Percentiles rank a stretch among this genome's conserved stretches.
phyloP scores from a whole-genome alignment of 495 filamentous ascomycete species.

The Diplogelasinospora grovesii region DNA sequence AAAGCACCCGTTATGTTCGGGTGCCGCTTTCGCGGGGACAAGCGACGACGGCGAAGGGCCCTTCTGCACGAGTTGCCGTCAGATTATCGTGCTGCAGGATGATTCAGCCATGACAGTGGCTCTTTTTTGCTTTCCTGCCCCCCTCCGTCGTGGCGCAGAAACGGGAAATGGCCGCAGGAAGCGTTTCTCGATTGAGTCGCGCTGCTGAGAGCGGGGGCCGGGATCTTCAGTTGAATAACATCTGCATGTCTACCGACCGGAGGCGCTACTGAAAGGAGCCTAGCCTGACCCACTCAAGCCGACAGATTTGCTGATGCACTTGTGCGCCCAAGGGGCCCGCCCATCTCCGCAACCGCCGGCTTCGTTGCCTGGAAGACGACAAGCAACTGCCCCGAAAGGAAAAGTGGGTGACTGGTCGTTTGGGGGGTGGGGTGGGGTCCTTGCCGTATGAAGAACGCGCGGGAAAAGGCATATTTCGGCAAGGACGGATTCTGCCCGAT shows the following conservation, averaged over 20 bases:
- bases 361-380: neutral
- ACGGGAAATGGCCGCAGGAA: constrained; percentile 18
- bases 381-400: neutral
- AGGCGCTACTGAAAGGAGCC: constrained; percentile 31
- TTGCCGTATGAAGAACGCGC: too few relatives aligned
- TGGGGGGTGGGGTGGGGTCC: too few relatives aligned
- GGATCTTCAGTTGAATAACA: constrained; percentile 34
- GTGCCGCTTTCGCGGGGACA: constrained; percentile 10
- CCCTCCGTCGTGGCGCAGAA: constrained; percentile 11
- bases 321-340: constrained; percentile 1
- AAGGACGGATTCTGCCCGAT: too few relatives aligned
- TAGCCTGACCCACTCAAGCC: constrained; percentile 21
- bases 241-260: constrained; percentile 32
- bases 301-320: constrained; percentile 15
- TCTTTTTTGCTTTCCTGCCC: neutral
- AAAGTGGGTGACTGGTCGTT: too few relatives aligned
- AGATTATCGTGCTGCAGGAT: constrained; percentile 23
- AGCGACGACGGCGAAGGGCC: neutral
- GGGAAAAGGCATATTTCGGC: too few relatives aligned
- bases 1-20: too few relatives aligned
- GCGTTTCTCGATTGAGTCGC: constrained; percentile 19
- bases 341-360: constrained; percentile 7
- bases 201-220: constrained; percentile 22
- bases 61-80: constrained; percentile 9
- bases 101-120: constrained; percentile 21